Percentiles rank a stretch among this genome's conserved stretches.
Conservation (phyloP, 2,329 filamentous ascomycete species). For the Exophiala aquamarina region DNA sequence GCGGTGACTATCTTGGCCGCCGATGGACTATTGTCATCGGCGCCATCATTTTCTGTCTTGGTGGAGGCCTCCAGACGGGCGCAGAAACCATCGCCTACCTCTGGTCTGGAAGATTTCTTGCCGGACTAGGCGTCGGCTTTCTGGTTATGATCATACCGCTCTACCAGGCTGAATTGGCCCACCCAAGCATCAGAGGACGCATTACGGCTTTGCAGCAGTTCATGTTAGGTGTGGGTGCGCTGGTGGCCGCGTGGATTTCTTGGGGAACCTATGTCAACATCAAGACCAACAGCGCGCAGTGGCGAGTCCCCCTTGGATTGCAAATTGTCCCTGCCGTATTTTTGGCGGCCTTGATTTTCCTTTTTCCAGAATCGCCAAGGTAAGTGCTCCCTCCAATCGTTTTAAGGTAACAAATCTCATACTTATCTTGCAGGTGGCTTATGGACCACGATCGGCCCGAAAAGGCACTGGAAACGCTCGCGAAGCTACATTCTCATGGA, state of each 20-base stretch:
- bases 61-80: slow-evolving; percentile 71
- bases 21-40: slow-evolving; percentile 71
- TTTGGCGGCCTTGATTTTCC: slow-evolving; percentile 63
- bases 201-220: slow-evolving; percentile 78
- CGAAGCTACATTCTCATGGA: slow-evolving; percentile 68
- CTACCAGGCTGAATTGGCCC: slow-evolving; percentile 77
- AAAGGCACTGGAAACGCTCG: slow-evolving; percentile 65
- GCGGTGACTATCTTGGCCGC: slow-evolving; percentile 66
- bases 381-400: slow-evolving; percentile 33
- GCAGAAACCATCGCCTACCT: slow-evolving; percentile 62
- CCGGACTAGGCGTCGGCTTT: slow-evolving; percentile 64
- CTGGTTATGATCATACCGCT: slow-evolving; percentile 67
- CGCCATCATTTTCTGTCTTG: slow-evolving; percentile 69
- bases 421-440: slow-evolving; percentile 60
- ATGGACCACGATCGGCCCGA: slow-evolving; percentile 69
- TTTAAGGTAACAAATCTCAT: slow-evolving; percentile 44
- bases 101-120: slow-evolving; percentile 68
- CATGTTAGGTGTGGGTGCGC: slow-evolving; percentile 74
- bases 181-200: slow-evolving; percentile 73
- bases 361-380: slow-evolving; percentile 63
- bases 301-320: slow-evolving; percentile 66
- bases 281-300: slow-evolving; percentile 51
- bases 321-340: slow-evolving; percentile 69
- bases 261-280: slow-evolving; percentile 63
- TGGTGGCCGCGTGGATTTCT: slow-evolving; percentile 71